Evolutionary conservation across 345 rosid genomes (phyloP).

Genomic region (Eucalyptus regnans): DNA sequence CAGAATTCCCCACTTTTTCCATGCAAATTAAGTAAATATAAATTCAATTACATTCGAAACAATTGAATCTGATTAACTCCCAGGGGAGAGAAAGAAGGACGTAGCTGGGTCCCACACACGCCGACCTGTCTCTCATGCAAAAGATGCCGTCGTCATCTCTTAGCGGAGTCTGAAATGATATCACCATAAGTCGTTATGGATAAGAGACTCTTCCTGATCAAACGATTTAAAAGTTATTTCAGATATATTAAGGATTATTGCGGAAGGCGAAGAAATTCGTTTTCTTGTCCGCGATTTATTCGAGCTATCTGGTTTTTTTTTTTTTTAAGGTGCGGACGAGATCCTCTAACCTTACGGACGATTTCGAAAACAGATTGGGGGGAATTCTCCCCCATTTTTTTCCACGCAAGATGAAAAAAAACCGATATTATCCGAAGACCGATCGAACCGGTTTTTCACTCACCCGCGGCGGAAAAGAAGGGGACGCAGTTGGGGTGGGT

Average conservation of each 20-base stretch:
- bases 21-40: too few relatives aligned
- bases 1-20: rapidly evolving
- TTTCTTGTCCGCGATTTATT: too few relatives aligned
- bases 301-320: neutral
- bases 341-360: too few relatives aligned
- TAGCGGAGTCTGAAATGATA: rapidly evolving
- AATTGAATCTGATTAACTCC: neutral
- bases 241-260: too few relatives aligned
- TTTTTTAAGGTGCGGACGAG: neutral
- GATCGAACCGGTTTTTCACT: too few relatives aligned
- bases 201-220: rapidly evolving
- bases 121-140: neutral
- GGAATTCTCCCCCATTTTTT: too few relatives aligned
- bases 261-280: rapidly evolving
- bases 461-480: too few relatives aligned
- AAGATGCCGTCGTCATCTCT: too few relatives aligned
- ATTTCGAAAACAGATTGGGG: too few relatives aligned
- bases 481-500: too few relatives aligned
- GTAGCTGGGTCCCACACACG: neutral
- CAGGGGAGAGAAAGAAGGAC: neutral
- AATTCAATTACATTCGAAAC: neutral
- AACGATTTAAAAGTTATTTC: rapidly evolving
- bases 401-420: too few relatives aligned
- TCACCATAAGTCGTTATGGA: rapidly evolving
- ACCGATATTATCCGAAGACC: too few relatives aligned